Percentiles rank a stretch among this genome's conserved stretches.
Evolutionary conservation across 352 stramenopile species (phyloP).

Genomic region (Phytopythium vexans): DNA sequence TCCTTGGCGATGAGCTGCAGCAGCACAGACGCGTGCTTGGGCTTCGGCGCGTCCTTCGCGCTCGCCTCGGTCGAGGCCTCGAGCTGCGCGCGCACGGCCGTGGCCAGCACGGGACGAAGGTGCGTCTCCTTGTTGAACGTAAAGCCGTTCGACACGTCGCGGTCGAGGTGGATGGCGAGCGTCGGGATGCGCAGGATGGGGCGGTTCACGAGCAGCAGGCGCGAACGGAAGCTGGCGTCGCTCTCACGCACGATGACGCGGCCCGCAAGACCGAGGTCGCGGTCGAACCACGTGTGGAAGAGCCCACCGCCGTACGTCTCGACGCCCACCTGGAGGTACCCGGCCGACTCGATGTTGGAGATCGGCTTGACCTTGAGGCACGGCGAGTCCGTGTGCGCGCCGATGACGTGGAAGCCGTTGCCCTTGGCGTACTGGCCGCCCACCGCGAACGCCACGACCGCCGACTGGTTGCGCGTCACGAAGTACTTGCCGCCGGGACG

Average conservation of each 20-base stretch:
- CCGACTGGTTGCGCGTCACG: slow-evolving; percentile 96
- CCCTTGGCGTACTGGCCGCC: slow-evolving; percentile 89
- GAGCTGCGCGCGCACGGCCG: slow-evolving; percentile 79
- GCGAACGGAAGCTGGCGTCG: slow-evolving; percentile 65
- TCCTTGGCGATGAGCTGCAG: slow-evolving; percentile 92
- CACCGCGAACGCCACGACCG: slow-evolving; percentile 94
- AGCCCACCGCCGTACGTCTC: slow-evolving; percentile 90
- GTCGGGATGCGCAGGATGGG: slow-evolving; percentile 96
- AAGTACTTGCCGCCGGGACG: slow-evolving; percentile 94
- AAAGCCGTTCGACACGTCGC: slow-evolving; percentile 88
- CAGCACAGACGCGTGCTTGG: slow-evolving; percentile 91
- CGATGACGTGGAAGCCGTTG: slow-evolving; percentile 96
- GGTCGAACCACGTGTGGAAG: slow-evolving; percentile 99
- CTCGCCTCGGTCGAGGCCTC: slow-evolving; percentile 53
- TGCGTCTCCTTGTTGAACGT: slow-evolving; percentile 97
- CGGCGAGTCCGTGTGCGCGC: slow-evolving; percentile 95
- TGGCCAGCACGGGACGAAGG: slow-evolving; percentile 91
- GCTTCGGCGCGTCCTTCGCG: slow-evolving; percentile 48
- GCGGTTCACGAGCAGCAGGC: slow-evolving; percentile 92
- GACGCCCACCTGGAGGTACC: slow-evolving; percentile 81
- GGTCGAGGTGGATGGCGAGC: slow-evolving; percentile 97
- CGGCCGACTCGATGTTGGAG: slow-evolving; percentile 85
- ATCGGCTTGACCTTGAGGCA: slow-evolving; percentile 96
- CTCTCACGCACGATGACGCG: slow-evolving; percentile 89
- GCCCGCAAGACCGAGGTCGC: slow-evolving; percentile 92